phyloP scores from a whole-genome alignment of 108 stramenopile genomes.

The Stephanodiscus minutulus region DNA sequence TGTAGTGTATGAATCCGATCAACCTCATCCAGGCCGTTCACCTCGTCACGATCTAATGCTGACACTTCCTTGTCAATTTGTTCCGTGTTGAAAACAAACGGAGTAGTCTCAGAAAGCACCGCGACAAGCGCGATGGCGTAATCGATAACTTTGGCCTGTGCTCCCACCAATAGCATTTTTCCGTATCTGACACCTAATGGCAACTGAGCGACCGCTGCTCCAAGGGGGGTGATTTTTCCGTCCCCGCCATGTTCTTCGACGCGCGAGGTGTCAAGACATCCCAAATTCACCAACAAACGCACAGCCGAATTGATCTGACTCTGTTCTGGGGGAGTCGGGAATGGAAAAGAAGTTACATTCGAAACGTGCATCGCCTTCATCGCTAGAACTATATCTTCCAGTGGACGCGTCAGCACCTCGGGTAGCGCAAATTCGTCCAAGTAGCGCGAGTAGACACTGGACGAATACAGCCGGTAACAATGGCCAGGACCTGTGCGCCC shows the following conservation, averaged over 20 bases:
- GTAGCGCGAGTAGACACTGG: slow-evolving; percentile 88
- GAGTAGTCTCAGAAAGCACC: slow-evolving; percentile 75
- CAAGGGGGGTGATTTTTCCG: slow-evolving; percentile 75
- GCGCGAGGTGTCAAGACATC: slow-evolving; percentile 73
- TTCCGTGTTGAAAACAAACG: slow-evolving; percentile 58
- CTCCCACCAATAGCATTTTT: slow-evolving; percentile 89
- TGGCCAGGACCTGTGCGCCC: slow-evolving; percentile 97
- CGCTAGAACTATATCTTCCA: slow-evolving; percentile 91
- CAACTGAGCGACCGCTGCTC: slow-evolving; percentile 77
- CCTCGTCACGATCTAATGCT: slow-evolving; percentile 33
- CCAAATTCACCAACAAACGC: slow-evolving; percentile 74
- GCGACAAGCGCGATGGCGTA: slow-evolving; percentile 82
- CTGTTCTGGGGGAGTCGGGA: slow-evolving; percentile 76
- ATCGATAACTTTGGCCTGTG: slow-evolving; percentile 83
- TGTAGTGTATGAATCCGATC: slow-evolving; percentile 52
- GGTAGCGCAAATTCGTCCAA: slow-evolving; percentile 85
- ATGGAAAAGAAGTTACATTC: slow-evolving; percentile 77
- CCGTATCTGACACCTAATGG: slow-evolving; percentile 86
- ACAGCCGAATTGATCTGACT: slow-evolving; percentile 74
- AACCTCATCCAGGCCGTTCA: slow-evolving; percentile 56
- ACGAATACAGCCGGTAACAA: slow-evolving; percentile 95
- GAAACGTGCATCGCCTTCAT: slow-evolving; percentile 88
- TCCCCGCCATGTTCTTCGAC: slow-evolving; percentile 75
- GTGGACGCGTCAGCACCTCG: slow-evolving; percentile 80
- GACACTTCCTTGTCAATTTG: slow-evolving; percentile 33